Base-by-base conservation (phyloP, 2,329 filamentous ascomycete species). In the Juglanconis juglandina region DNA sequence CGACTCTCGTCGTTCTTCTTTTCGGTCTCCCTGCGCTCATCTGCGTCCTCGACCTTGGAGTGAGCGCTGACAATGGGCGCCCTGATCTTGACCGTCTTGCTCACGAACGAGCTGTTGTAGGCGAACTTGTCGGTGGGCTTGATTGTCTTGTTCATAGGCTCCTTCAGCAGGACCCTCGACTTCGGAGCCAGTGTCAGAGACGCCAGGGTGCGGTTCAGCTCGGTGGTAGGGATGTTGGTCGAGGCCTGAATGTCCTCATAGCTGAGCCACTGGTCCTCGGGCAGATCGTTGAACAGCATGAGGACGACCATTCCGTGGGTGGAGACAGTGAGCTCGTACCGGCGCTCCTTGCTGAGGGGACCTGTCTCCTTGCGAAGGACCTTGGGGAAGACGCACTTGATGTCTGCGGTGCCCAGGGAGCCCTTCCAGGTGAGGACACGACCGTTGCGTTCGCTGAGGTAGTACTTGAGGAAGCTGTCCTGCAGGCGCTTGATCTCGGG, bases 251-350 rank as follows among this genome's bases (percentile, higher is more conserved):
- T 95, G 64, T 96, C 91, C 58, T 95, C 90, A 58, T 87, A 85
- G 0, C 79, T 76, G 14, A 88, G 72, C 51, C 74, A 78, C 65
- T 79, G 75, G 35, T 72, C 79, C 5, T 82, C 78, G 2, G 71
- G 71, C 0, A 96, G 69, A 42, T 94, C 87, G 69, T 98, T 98
- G 81, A 98, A 99, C 0, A 97, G 84, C 49, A 96, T 74, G 24
- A 99, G 76, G 32, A 98, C 87, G 24, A 97, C 78, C 91, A 98
- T 96, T 68, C 88, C 92, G 71, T 95, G 95, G 0, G 95, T 98
- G 1, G 92, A 89, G 24, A 96, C 92, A 63, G 92, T 96, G 58
- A 99, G 79, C 68, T 99, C 95, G 70, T 98, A 94, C 41, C 88
- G 87, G 39, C 89, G 82, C 65, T 90, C 87, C 60, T 82, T 85